Conservation (phyloP, 495 filamentous ascomycete genomes). For the Xylona heveae region DNA sequence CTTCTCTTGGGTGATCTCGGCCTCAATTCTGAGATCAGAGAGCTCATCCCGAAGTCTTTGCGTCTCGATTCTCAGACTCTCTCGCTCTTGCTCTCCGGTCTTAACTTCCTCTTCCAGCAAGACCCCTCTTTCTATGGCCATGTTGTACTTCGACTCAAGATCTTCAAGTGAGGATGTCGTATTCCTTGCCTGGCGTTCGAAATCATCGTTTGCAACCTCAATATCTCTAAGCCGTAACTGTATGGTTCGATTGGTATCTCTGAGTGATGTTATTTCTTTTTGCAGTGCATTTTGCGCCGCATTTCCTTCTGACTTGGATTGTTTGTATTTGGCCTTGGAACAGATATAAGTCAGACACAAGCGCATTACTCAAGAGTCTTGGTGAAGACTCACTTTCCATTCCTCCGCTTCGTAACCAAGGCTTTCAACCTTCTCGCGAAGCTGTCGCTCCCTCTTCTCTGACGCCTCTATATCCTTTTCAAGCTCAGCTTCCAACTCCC, state of each 20-base stretch:
- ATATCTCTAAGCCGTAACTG: conserved; percentile 77
- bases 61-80: conserved; percentile 64
- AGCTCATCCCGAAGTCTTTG: conserved; percentile 80
- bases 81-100: conserved; percentile 73
- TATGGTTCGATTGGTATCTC: conserved; percentile 62
- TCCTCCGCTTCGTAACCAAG: conserved; percentile 82
- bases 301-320: conserved; percentile 72
- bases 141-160: conserved; percentile 88
- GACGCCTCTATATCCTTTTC: conserved; percentile 93
- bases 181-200: conserved; percentile 84
- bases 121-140: conserved; percentile 75
- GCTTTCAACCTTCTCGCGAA: conserved; percentile 70
- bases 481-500: conserved; percentile 82
- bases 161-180: conserved; percentile 91
- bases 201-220: conserved; percentile 96
- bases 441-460: conserved; percentile 69
- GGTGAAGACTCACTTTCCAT: conserved; percentile 60
- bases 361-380: neutral
- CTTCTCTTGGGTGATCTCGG: conserved; percentile 86
- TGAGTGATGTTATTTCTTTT: conserved; percentile 84
- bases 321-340: conserved; percentile 77
- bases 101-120: conserved; percentile 91
- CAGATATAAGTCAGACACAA: neutral
- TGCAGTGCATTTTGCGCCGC: conserved; percentile 67
- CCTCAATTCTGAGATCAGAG: conserved; percentile 80